Evolutionary conservation across 2,329 filamentous ascomycete genomes (phyloP), one percentile per base, ranked within the genome.

Genomic region (Alternaria rosae): DNA sequence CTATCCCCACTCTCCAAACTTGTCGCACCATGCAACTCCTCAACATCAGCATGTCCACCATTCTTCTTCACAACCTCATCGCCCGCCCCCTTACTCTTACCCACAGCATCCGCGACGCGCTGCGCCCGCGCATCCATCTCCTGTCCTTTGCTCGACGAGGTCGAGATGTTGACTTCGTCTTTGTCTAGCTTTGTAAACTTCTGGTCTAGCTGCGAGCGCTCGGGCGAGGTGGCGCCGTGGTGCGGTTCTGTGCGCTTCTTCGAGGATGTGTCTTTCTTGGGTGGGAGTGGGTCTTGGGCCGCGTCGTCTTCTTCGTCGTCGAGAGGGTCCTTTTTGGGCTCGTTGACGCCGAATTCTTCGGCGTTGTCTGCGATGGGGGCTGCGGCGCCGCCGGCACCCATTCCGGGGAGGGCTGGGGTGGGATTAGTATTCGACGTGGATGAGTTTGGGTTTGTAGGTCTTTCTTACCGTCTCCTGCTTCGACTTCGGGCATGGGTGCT

Each of bases 401-500:
- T 56, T 20, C 59, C 66, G 4, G 64, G 64, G 6, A 68, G 57
- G 3, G 66, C 64, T 68, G 20, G 13, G 10, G 13, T 15, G 28
- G 30, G 12, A 20, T 51, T n/a, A 51, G 47, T 35, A 10, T 13
- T 20, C 3, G 20, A 8, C 20, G 11, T 23, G 21, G 1, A 15
- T n/a, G 4, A 12, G n/a, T 15, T 23, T 43, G 10, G 15, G 20
- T 25, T 6, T n/a, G 10, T 11, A n/a, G 20, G 21, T 32, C 5
- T 32, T 28, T 53, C 65, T 15, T 68, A 73, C 71, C 71, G 35
- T 75, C 72, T 54, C 78, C 79, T 48, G 76, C 72, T 62, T 80
- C 78, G n/a, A 25, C 48, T 25, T 72, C 67, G 28, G 79, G 79
- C 54, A 74, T 63, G 41, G 78, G 68, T 17, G 78, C 77, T 50